Percentiles rank a stretch among this genome's conserved stretches.
phyloP scores from a whole-genome alignment of 2,329 filamentous ascomycete species.

The Claviceps citrina region DNA sequence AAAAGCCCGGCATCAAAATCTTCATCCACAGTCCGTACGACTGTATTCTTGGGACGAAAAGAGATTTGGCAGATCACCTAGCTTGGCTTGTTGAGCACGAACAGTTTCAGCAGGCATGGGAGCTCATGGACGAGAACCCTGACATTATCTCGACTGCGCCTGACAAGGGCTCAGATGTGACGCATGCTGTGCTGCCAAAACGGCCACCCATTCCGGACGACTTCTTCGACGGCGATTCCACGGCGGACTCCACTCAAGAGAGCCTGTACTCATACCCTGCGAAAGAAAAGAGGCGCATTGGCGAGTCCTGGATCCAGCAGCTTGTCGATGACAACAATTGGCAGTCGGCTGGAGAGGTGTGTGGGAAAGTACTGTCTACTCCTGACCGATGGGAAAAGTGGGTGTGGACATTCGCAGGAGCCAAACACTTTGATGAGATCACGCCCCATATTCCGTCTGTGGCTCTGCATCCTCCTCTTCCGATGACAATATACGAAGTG shows the following conservation, averaged over 20 bases:
- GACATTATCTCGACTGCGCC: slow-evolving; percentile 41
- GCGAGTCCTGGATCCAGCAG: slow-evolving; percentile 85
- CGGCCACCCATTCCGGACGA: slow-evolving; percentile 34
- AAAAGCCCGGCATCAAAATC: slow-evolving; percentile 50
- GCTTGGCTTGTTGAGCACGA: slow-evolving; percentile 71
- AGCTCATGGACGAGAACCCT: slow-evolving; percentile 74
- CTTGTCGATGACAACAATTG: slow-evolving; percentile 63
- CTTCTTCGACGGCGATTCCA: slow-evolving; percentile 54
- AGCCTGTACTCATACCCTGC: slow-evolving; percentile 51
- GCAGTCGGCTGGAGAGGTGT: slow-evolving; percentile 61
- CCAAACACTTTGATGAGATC: slow-evolving; percentile 79
- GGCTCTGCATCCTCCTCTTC: slow-evolving; percentile 63
- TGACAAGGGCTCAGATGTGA: slow-evolving; percentile 25
- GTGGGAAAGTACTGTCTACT: slow-evolving; percentile 66
- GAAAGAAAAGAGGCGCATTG: slow-evolving; percentile 78
- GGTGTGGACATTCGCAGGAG: slow-evolving; percentile 82
- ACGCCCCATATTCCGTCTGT: slow-evolving; percentile 65
- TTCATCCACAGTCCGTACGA: slow-evolving; percentile 96
- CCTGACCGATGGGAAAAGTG: slow-evolving; percentile 85
- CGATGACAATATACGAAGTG: slow-evolving; percentile 73
- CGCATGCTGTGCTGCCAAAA: slow-evolving; percentile 26
- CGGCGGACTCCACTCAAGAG: slow-evolving; percentile 42
- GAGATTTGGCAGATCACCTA: slow-evolving; percentile 74
- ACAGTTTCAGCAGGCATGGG: slow-evolving; percentile 75
- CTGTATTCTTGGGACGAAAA: slow-evolving; percentile 79